phyloP scores from a whole-genome alignment of 805 yeast genomes.

The Alloascoidea hylecoeti region DNA sequence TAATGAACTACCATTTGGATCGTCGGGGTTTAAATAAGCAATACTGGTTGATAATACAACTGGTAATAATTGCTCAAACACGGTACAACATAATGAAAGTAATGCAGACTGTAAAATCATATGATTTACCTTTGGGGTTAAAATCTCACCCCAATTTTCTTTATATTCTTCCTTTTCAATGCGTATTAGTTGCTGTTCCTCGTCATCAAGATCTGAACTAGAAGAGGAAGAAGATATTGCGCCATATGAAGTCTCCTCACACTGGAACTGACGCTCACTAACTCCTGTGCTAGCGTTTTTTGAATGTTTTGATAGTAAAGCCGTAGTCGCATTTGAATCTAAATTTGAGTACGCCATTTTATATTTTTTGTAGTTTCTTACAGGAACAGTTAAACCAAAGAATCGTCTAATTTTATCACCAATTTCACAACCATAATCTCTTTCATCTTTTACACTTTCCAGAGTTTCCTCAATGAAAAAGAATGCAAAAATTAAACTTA shows the following conservation, averaged over 20 bases:
- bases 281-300: too few species aligned
- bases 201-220: too few species aligned
- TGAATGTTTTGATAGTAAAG: too few species aligned
- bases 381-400: constrained; percentile 10
- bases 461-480: constrained; percentile 43
- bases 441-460: constrained; percentile 19
- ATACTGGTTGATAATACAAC: constrained; percentile 29
- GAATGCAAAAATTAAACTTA: constrained; percentile 23
- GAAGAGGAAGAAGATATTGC: too few species aligned
- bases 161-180: not conserved
- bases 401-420: constrained; percentile 22
- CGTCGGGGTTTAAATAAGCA: constrained; percentile 14
- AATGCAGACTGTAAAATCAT: constrained; percentile 1
- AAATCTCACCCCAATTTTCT: constrained; percentile 6
- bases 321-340: too few species aligned
- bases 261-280: too few species aligned
- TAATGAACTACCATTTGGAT: constrained; percentile 11
- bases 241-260: too few species aligned
- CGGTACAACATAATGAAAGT: constrained; percentile 30
- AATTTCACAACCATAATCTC: constrained; percentile 29
- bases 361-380: not conserved
- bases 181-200: not conserved
- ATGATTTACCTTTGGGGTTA: constrained; percentile 10
- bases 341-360: too few species aligned
- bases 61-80: constrained; percentile 40